A percentile compares a stretch with the other conserved stretches of the same genome.
Evolutionary conservation across 108 stramenopile genomes (phyloP).

Genomic region (Epipyxis sp.): DNA sequence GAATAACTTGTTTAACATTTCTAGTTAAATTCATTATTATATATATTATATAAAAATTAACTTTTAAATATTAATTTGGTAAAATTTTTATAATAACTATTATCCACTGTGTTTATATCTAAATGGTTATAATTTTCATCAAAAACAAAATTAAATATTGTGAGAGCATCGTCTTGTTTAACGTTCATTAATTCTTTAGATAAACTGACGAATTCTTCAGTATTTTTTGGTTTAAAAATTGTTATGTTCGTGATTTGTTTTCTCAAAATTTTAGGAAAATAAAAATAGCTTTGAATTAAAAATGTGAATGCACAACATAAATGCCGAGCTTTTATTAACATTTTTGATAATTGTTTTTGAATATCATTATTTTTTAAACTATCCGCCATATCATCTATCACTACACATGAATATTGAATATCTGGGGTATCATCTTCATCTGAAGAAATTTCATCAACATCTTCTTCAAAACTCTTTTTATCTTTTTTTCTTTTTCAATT

Average conservation of each 20-base stretch:
- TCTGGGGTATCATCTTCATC: neutral
- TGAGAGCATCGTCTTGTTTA: neutral
- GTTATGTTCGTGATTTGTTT: too few species aligned
- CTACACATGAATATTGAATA: neutral
- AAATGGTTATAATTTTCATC: constrained; percentile 1
- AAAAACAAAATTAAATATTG: neutral
- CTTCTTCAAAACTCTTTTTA: too few species aligned
- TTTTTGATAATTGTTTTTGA: neutral
- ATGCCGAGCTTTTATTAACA: constrained; percentile 1
- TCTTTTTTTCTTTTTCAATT: too few species aligned
- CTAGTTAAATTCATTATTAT: neutral
- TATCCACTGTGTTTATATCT: neutral
- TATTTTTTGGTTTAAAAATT: too few species aligned
- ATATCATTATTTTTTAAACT: too few species aligned
- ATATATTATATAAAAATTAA: constrained; percentile 1
- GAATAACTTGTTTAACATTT: neutral
- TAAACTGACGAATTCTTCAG: neutral
- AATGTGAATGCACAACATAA: neutral
- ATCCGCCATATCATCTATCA: constrained; percentile 3
- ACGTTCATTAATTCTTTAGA: constrained; percentile 10
- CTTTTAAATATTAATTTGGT: neutral
- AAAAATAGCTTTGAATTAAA: neutral
- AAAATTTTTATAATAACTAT: neutral
- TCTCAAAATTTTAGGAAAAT: constrained; percentile 6
- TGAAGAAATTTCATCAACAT: neutral